phyloP scores from a whole-genome alignment of 192 early-diverging fungal genomes.

The Geranomyces michiganensis region DNA sequence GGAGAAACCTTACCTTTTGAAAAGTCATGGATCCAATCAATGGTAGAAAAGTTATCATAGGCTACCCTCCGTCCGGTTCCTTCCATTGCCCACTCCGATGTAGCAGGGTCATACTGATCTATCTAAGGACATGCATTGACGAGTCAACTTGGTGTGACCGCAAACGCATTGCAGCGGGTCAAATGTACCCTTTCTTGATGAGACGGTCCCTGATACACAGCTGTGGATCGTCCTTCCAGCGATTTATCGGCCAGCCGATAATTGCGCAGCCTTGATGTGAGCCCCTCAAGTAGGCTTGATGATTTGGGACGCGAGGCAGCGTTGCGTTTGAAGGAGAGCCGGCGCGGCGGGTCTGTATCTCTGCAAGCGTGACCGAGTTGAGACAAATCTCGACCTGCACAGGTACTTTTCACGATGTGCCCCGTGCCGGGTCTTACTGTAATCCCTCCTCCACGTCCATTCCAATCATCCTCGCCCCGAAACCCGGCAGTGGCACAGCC shows the following conservation, averaged over 20 bases:
- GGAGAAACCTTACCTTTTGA: constrained; percentile 68
- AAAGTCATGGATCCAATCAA: constrained; percentile 91
- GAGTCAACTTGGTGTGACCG: no score
- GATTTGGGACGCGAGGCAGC: no score
- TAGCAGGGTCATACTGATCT: constrained; percentile 23
- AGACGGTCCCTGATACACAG: background rate
- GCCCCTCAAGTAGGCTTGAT: no score
- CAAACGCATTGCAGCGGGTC: no score
- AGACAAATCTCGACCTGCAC: no score
- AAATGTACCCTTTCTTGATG: background rate
- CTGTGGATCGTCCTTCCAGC: background rate
- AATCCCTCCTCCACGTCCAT: background rate
- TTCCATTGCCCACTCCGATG: constrained; percentile 32
- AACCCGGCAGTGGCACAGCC: no score
- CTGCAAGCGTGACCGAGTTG: no score
- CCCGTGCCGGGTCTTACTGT: background rate
- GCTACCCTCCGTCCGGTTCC: constrained; percentile 42
- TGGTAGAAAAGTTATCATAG: constrained; percentile 63
- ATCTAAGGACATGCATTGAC: background rate
- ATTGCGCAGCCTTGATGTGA: no score
- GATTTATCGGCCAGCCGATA: background rate
- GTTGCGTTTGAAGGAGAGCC: no score
- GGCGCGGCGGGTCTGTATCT: no score
- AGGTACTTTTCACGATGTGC: no score
- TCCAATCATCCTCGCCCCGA: background rate